Conservation (phyloP, 73 alveolate genomes). For the Symbiodinium pilosum region DNA sequence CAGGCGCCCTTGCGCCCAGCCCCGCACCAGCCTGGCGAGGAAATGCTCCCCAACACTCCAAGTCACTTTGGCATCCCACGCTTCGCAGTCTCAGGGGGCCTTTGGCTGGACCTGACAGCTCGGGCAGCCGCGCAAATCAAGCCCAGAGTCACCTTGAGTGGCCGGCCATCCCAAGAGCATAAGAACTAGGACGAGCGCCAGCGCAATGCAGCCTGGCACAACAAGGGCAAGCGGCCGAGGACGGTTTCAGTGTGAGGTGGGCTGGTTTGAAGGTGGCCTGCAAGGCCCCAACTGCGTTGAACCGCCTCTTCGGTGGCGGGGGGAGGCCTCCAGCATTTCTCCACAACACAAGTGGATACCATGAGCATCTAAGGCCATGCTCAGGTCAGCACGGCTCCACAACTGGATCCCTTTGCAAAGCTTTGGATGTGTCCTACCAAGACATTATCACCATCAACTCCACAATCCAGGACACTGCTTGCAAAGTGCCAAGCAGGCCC, state of each 20-base stretch:
- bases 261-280: too few species aligned
- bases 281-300: background rate
- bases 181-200: slow-evolving; percentile 11
- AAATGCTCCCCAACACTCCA: too few species aligned
- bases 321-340: background rate
- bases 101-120: background rate
- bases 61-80: background rate
- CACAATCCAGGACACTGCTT: too few species aligned
- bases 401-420: background rate
- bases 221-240: too few species aligned
- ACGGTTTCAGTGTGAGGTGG: too few species aligned
- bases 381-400: too few species aligned
- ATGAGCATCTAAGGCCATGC: too few species aligned
- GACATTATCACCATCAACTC: too few species aligned
- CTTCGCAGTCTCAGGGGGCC: background rate
- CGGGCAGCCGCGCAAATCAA: background rate
- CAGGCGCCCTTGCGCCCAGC: too few species aligned
- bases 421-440: background rate
- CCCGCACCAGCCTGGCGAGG: too few species aligned
- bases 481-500: too few species aligned
- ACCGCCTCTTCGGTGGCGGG: background rate
- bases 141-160: background rate
- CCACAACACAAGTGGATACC: background rate
- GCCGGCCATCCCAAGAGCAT: slow-evolving; percentile 41
- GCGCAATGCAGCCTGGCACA: background rate